Base-by-base conservation (phyloP, 1,284 basidiomycete genomes). In the Sporisorium scitamineum region DNA sequence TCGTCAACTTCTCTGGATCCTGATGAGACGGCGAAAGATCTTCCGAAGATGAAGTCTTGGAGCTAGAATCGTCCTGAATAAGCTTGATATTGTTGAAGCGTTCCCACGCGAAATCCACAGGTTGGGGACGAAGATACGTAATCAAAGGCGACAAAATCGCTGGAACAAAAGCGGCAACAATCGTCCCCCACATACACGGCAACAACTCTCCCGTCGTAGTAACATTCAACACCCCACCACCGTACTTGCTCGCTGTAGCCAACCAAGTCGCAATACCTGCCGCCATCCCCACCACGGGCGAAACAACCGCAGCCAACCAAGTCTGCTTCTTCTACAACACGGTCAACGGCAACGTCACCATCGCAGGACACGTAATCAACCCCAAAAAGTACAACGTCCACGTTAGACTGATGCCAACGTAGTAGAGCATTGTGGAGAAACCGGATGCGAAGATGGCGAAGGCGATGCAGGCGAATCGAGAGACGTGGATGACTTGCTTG, bases 351-450 rank as follows among this genome's bases (percentile, higher is more conserved):
- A 80, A 26, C 32, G 75, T 77, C 22, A 78, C 66, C 73, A 82
- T 78, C 8, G 79, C 81, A 0, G 76, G 80, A 53, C 81, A 81
- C n/a, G 83, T 84, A 44, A 81, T 76, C 22, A 80, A 44, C 11
- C 75, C 70, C 11, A 85, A 59, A 55, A 82, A 81, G 63, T 83
- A 83, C 20, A 83, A 61, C 16, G 79, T 82, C 81, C 81, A 82
- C 8, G 79, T 82, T 22, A 82, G 47, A 9, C 45, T 61, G 24
- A 82, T 72, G 14, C 81, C 81, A 26, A 68, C 59, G 57, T 82
- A 77, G 67, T 74, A 76, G 2, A 83, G 66, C 57, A 70, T 76
- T 13, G 72, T 67, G 3, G 59, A 64, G 24, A 83, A 77, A 0
- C 50, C 80, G 9, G 60, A 65, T 5, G 75, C 69, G 13, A 83